A percentile compares a stretch with the other conserved stretches of the same genome.
phyloP scores from a whole-genome alignment of 768 basidiomycete genomes.

The Dictyophora rubrovolvata region DNA sequence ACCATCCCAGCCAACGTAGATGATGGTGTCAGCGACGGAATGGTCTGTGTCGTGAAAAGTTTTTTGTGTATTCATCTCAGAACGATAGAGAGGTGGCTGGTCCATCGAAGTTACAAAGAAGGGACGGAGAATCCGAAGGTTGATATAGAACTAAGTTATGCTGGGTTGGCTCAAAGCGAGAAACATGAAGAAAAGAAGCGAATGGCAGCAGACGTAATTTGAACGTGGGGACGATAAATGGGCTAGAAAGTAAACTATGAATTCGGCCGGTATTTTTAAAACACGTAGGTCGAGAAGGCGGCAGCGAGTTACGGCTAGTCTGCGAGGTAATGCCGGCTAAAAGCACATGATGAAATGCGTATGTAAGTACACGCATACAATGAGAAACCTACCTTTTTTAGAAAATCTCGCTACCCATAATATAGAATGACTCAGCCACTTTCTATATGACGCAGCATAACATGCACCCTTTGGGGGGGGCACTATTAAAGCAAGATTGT shows the following conservation, averaged over 20 bases:
- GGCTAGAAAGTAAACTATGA: background rate
- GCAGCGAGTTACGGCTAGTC: background rate
- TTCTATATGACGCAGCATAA: no score
- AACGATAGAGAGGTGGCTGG: background rate
- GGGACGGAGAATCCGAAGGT: background rate
- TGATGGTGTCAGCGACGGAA: background rate
- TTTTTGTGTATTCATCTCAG: background rate
- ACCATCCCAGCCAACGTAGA: slow-evolving; percentile 2
- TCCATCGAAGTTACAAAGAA: background rate
- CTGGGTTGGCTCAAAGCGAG: background rate
- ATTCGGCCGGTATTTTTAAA: background rate
- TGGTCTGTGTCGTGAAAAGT: background rate
- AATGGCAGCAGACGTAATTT: background rate
- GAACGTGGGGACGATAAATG: background rate
- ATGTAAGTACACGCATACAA: no score
- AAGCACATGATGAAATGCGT: background rate
- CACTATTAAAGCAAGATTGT: no score
- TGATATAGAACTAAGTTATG: background rate
- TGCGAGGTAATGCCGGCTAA: background rate
- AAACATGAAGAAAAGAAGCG: background rate
- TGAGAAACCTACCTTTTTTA: no score
- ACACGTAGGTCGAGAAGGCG: background rate
- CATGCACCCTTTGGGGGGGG: no score
- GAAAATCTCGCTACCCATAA: no score
- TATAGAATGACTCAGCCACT: no score